Evolutionary conservation across 352 stramenopile species (phyloP).

Genomic region (Globisporangium abappressorium): DNA sequence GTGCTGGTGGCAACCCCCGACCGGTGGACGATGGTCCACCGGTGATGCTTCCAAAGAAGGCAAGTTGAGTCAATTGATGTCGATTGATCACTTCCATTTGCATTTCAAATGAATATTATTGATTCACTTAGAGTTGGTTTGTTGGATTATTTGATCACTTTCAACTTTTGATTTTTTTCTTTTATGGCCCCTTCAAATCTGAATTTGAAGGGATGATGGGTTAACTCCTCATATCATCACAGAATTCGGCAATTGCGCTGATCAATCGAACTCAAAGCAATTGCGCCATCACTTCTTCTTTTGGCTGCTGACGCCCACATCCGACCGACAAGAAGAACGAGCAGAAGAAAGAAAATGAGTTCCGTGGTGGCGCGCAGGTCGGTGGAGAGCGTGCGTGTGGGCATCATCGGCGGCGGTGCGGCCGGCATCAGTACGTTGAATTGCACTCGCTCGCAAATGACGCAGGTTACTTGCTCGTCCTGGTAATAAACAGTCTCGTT

Average conservation of each 20-base stretch:
- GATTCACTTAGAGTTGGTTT: too few relatives aligned
- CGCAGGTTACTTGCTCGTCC: not conserved
- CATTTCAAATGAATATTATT: too few relatives aligned
- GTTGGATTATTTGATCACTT: too few relatives aligned
- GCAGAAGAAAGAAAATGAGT: conserved; percentile 1
- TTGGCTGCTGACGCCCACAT: not conserved
- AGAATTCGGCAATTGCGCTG: conserved; percentile 4
- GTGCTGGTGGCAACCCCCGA: too few relatives aligned
- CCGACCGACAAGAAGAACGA: not conserved
- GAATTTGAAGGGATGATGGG: not conserved
- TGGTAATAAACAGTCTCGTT: not conserved
- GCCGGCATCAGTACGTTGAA: conserved; percentile 66
- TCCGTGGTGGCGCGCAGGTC: not conserved
- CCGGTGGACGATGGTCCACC: too few relatives aligned
- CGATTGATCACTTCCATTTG: too few relatives aligned
- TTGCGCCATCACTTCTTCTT: not conserved
- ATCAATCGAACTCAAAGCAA: not conserved
- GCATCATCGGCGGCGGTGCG: conserved; percentile 68
- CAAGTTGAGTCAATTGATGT: too few relatives aligned
- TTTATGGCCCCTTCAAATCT: not conserved
- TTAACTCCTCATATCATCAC: not conserved
- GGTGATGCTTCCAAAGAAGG: too few relatives aligned
- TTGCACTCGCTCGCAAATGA: not conserved
- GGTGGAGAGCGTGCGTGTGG: conserved; percentile 31
- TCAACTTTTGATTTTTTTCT: too few relatives aligned